phyloP scores from a whole-genome alignment of 2,329 filamentous ascomycete genomes.

The Purpureocillium takamizusanense region DNA sequence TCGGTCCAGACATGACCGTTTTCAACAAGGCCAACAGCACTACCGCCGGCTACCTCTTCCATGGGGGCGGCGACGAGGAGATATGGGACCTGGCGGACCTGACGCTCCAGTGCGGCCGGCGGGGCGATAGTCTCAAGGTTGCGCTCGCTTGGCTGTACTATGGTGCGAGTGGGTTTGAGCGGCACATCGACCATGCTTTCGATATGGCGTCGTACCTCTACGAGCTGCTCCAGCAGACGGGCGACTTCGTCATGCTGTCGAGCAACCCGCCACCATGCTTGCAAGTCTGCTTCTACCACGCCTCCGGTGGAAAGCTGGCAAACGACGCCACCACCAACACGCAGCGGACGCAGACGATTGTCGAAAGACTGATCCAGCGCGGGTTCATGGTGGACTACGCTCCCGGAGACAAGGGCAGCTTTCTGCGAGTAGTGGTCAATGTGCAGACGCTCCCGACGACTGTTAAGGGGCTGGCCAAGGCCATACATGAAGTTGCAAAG shows the following conservation, averaged over 20 bases:
- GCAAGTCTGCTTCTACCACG: conserved; percentile 92
- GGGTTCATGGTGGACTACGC: conserved; percentile 56
- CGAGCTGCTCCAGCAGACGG: conserved; percentile 39
- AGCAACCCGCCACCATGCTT: conserved; percentile 75
- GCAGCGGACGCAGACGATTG: conserved; percentile 37
- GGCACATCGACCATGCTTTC: conserved; percentile 65
- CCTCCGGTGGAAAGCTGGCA: conserved; percentile 41
- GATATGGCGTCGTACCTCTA: conserved; percentile 62
- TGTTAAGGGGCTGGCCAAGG: conserved; percentile 43
- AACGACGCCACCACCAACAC: conserved; percentile 37
- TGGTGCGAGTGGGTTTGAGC: conserved; percentile 63
- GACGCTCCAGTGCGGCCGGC: conserved; percentile 85
- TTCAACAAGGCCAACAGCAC: conserved; percentile 83
- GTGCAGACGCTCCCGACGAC: conserved; percentile 43
- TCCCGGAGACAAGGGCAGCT: conserved; percentile 45
- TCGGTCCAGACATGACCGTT: conserved; percentile 64
- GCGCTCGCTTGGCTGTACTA: conserved; percentile 88
- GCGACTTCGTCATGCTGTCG: conserved; percentile 63
- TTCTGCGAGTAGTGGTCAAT: conserved; percentile 53
- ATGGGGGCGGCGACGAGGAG: conserved; percentile 46
- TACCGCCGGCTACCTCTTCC: conserved; percentile 79
- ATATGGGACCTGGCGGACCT: conserved; percentile 87
- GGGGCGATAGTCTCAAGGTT: conserved; percentile 79
- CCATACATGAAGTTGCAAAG: conserved; percentile 38
- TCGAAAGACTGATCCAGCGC: conserved; percentile 34